These are phyloP conservation scores for Saccharomycopsis olivae DNA, from an alignment of 805 yeast genomes.

Conservation along the genomic window DNA sequence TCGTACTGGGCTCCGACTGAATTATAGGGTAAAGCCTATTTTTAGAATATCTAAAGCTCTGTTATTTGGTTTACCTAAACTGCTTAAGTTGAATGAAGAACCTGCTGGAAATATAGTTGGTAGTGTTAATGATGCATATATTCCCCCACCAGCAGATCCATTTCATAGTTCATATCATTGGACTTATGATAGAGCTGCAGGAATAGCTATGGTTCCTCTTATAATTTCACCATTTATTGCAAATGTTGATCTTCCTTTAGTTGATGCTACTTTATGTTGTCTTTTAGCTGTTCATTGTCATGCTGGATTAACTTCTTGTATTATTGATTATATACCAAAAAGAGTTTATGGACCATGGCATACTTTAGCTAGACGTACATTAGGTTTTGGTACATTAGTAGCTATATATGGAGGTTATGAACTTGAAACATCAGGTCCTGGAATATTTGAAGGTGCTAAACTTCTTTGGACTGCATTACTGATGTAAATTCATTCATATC, in stretches of 20 bases:
- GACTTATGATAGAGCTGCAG: constrained; percentile 56
- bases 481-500: not conserved
- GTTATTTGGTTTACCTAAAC: no score
- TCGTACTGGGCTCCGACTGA: no score
- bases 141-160: constrained; percentile 44
- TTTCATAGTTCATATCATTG: constrained; percentile 65
- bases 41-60: no score
- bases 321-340: constrained; percentile 66
- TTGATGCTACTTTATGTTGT: constrained; percentile 49
- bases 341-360: constrained; percentile 64
- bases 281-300: constrained; percentile 52
- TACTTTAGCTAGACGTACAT: constrained; percentile 44
- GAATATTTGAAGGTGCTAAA: constrained; percentile 40
- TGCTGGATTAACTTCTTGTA: constrained; percentile 69
- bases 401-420: constrained; percentile 64
- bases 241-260: constrained; percentile 34
- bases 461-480: constrained; percentile 24
- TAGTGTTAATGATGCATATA: constrained; percentile 61
- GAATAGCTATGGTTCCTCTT: constrained; percentile 54
- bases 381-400: constrained; percentile 53
- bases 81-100: constrained; percentile 42
- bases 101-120: constrained; percentile 71
- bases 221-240: constrained; percentile 49
- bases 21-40: no score
- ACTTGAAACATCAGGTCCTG: constrained; percentile 57